phyloP scores from a whole-genome alignment of 352 stramenopile species.

The Pythium angustatum region DNA sequence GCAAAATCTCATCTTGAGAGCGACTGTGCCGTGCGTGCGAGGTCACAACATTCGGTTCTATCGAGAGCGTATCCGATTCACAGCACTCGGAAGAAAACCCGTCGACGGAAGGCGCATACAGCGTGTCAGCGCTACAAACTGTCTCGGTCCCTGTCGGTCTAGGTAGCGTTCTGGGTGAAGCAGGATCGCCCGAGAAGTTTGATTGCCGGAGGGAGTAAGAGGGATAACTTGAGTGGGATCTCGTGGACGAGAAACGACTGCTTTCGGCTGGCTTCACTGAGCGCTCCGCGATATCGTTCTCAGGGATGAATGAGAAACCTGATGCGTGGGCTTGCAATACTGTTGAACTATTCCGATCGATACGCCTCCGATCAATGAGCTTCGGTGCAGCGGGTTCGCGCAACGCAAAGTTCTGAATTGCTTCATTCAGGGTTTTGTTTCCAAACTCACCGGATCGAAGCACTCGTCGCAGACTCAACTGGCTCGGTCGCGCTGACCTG shows the following conservation, averaged over 20 bases:
- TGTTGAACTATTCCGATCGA: not conserved
- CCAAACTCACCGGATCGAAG: constrained; percentile 61
- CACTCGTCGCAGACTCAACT: not conserved
- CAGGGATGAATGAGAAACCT: not conserved
- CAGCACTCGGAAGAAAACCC: not conserved
- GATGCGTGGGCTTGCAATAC: constrained; percentile 2
- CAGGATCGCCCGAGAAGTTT: not conserved
- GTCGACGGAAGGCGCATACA: constrained; percentile 2
- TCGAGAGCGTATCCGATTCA: not conserved
- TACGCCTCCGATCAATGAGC: not conserved
- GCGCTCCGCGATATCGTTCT: not conserved
- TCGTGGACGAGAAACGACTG: not conserved
- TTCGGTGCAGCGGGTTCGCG: constrained; percentile 26
- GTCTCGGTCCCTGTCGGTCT: constrained; percentile 10
- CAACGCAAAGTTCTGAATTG: constrained; percentile 53
- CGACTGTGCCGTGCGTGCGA: constrained; percentile 5
- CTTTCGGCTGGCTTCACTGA: not conserved
- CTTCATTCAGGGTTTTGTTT: constrained; percentile 65
- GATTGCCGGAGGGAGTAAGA: not conserved
- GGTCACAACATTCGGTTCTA: not conserved
- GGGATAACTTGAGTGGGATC: not conserved
- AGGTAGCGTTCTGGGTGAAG: not conserved
- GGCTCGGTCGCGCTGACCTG: not conserved
- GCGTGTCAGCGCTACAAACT: constrained; percentile 5
- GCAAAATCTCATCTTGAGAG: not conserved